Base-by-base conservation (phyloP, 148 eudicot species). In the Vaccinium vitisidaea region DNA sequence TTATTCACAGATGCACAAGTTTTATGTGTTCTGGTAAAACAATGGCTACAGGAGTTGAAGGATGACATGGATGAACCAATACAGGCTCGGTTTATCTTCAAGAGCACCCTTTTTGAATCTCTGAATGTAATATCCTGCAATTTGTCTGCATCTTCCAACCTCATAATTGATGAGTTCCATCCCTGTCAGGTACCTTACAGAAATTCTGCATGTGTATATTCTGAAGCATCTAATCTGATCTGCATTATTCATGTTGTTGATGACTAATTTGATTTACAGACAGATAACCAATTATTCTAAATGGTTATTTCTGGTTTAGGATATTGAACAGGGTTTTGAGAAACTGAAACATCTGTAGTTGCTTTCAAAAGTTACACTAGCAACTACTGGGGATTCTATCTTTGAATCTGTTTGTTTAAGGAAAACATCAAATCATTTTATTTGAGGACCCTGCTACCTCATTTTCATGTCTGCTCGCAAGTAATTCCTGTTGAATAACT, bases 31-130 rank as follows among this genome's bases (percentile, higher is more conserved):
- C 87, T 93, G 88, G 94, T 89, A 43, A 93, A 92, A 91, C 86
- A 86, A 85, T 95, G 98, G 98, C 82, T 90, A 58, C 87, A 81
- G 75, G 97, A 95, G 84, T 86, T 95, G 89, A 89, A 87, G 80
- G 93, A 91, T 84, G 92, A 81, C 81, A 67, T 81, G 77, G 88
- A 87, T 70, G 93, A 87, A 84, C 84, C 86, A 59, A 46, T 90
- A 80, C 91, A 89, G 83, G 94, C 92, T 88, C 91, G 84, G 86
- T 91, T 95, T 71, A 65, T 89, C 46, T 93, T 95, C 87, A 90
- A 90, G 89, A 87, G 74, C 76, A 91, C 85, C 73, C 79, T 95
- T 77, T 21, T 84, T 6, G 91, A 89, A 80, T 84, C 91, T 76
- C 36, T 87, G 80, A 89, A 90, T 74, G 85, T 87, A 88, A 89